Evolutionary conservation across 352 stramenopile genomes (phyloP).

Genomic region (Phytopythium oedochilum): DNA sequence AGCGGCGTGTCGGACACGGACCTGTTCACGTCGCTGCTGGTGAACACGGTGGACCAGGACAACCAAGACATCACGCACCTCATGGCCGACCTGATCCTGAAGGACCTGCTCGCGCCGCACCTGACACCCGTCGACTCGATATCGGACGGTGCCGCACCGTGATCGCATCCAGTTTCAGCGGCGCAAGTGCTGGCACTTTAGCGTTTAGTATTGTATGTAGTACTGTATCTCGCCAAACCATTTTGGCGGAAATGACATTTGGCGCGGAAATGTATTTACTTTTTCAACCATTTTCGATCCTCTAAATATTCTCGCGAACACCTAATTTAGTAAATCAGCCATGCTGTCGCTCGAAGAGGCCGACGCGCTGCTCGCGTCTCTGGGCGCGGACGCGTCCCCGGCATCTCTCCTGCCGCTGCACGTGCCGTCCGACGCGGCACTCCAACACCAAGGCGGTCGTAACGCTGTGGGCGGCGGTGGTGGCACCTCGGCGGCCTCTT

Average conservation of each 20-base stretch:
- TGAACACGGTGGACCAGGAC: conserved; percentile 7
- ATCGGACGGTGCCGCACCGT: not conserved
- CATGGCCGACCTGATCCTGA: conserved; percentile 7
- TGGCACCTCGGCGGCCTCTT: no score
- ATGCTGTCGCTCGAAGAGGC: conserved; percentile 9
- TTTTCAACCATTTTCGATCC: no score
- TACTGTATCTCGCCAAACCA: no score
- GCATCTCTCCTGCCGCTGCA: not conserved
- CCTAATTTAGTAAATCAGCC: not conserved
- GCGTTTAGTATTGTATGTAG: no score
- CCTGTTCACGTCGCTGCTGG: conserved; percentile 5
- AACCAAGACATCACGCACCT: conserved; percentile 9
- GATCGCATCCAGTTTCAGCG: no score
- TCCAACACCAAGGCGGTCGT: not conserved
- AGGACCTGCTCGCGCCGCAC: conserved; percentile 5
- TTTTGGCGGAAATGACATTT: no score
- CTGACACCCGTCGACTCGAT: not conserved
- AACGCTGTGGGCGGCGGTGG: no score
- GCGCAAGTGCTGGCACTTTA: no score
- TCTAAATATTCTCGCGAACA: no score
- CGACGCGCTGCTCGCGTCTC: conserved; percentile 8
- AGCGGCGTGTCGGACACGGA: not conserved
- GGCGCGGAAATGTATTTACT: no score
- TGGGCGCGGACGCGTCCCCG: not conserved
- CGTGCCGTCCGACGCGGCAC: not conserved